These are phyloP conservation scores for Pseudozyma tsukubaensis DNA, from an alignment of 1,284 basidiomycete species.

Conservation along the genomic window DNA sequence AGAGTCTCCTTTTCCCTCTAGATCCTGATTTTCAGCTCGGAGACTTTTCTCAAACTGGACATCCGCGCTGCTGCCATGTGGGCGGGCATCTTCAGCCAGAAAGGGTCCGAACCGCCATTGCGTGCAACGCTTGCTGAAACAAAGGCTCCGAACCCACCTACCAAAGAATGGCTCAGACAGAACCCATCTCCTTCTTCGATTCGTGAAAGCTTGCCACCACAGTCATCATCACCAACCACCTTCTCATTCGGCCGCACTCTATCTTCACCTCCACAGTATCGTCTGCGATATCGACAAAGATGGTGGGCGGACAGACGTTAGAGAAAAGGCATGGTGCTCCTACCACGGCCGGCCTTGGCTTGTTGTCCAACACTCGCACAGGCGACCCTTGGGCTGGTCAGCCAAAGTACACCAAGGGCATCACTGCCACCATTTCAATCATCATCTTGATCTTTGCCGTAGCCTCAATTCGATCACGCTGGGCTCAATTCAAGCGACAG, in stretches of 20 bases:
- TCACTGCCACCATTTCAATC: conserved; percentile 31
- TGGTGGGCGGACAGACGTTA: conserved; percentile 10
- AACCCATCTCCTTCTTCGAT: neutral
- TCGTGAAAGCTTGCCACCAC: conserved; percentile 1
- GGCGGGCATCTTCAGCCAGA: conserved; percentile 3
- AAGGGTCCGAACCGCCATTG: conserved; percentile 26
- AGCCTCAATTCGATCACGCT: conserved; percentile 16
- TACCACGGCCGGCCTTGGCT: conserved; percentile 36
- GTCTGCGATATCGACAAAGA: neutral
- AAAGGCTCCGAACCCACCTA: conserved; percentile 26
- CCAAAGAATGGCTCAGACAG: neutral
- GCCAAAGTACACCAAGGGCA: conserved; percentile 49
- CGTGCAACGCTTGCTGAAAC: neutral
- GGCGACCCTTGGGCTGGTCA: conserved; percentile 52
- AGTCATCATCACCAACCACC: neutral
- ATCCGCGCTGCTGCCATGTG: conserved; percentile 11
- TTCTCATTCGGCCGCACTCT: neutral
- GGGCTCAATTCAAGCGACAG: conserved; percentile 10
- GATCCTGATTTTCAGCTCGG: conserved; percentile 6
- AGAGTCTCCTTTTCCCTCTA: neutral
- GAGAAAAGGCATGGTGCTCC: conserved; percentile 32
- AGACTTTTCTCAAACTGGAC: conserved; percentile 5
- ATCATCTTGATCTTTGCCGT: conserved; percentile 27
- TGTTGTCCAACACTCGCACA: conserved; percentile 31
- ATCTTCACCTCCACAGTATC: neutral